These are phyloP conservation scores for Penicillium coffeae DNA, from an alignment of 495 filamentous ascomycete species.

Conservation along the genomic window DNA sequence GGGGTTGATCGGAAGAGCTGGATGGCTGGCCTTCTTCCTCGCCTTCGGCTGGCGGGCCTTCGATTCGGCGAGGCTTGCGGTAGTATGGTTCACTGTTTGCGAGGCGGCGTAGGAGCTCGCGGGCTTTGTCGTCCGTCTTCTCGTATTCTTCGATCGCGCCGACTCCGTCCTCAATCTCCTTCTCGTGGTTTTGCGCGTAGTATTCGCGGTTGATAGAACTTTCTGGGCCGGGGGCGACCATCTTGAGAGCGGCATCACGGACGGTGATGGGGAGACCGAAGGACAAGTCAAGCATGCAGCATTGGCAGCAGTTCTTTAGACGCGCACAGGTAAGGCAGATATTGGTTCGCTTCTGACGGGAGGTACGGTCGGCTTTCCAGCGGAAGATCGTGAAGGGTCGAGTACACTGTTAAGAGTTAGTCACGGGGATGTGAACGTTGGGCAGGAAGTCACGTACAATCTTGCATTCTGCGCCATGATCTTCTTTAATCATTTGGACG, in stretches of 20 bases:
- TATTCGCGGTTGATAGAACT: constrained; percentile 93
- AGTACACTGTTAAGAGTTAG: constrained; percentile 57
- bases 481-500: constrained; percentile 97
- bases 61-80: constrained; percentile 70
- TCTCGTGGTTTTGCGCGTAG: constrained; percentile 95
- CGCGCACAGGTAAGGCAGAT: constrained; percentile 95
- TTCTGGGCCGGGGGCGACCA: constrained; percentile 87
- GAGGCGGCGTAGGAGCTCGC: constrained; percentile 78
- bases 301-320: constrained; percentile 96
- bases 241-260: constrained; percentile 94
- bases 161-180: constrained; percentile 85
- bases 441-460: constrained; percentile 29
- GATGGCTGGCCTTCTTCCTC: constrained; percentile 27
- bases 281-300: constrained; percentile 94
- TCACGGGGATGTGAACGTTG: not conserved
- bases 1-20: constrained; percentile 19
- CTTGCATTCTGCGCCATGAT: constrained; percentile 72
- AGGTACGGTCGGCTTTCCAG: constrained; percentile 87
- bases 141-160: constrained; percentile 84
- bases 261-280: constrained; percentile 93
- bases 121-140: constrained; percentile 92
- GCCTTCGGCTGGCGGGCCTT: constrained; percentile 43
- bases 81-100: constrained; percentile 94
- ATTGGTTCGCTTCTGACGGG: constrained; percentile 80
- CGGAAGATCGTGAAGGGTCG: constrained; percentile 93